Base-by-base conservation (phyloP, 768 basidiomycete genomes). In the Macrocybe gigantea region DNA sequence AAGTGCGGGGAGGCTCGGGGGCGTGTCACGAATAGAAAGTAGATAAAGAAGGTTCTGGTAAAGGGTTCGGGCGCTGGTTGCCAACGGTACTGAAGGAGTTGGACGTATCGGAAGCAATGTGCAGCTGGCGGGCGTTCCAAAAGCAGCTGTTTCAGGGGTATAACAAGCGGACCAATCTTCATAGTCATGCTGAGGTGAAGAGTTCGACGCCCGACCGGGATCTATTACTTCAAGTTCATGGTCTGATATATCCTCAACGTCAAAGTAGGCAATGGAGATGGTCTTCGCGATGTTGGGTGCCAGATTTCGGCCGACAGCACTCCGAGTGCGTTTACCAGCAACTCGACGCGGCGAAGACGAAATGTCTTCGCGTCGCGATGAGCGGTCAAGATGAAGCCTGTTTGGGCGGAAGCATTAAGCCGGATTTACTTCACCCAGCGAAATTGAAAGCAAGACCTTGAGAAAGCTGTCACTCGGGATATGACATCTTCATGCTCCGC, bases 31-130 rank as follows among this genome's bases (percentile, higher is more conserved):
- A n/a, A 55, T 53, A 15, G 60, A 62, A 33, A 71, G 47, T 34
- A 74, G 63, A 51, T 61, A 63, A 30, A 75, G 54, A 41, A 80
- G 62, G 53, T 74, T 76, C 33, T 59, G 63, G 52, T 73, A 72
- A 0, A 82, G 60, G 0, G 65, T 57, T 3, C 56, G 49, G 38
- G 56, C 55, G 31, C 63, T 66, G 35, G 52, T 62, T 40, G 70
- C 68, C 36, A 54, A 45, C 9, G 58, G 69, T 52, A 64, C 50
- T 6, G 38, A 47, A 15, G 48, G 22, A 33, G 37, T 45, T 15
- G 48, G 49, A 34, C 6, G 52, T 12, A 35, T 15, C 4, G 30
- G 9, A 5, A 37, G 11, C 9, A 33, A 32, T 9, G 9, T 11
- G 29, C 46, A 31, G 35, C 38, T 47, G 5, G 55, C 36, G 1